Percentiles rank a stretch among this genome's conserved stretches.
These are phyloP conservation scores for Capronia americana DNA, from an alignment of 2,329 filamentous ascomycete species.

Conservation along the genomic window DNA sequence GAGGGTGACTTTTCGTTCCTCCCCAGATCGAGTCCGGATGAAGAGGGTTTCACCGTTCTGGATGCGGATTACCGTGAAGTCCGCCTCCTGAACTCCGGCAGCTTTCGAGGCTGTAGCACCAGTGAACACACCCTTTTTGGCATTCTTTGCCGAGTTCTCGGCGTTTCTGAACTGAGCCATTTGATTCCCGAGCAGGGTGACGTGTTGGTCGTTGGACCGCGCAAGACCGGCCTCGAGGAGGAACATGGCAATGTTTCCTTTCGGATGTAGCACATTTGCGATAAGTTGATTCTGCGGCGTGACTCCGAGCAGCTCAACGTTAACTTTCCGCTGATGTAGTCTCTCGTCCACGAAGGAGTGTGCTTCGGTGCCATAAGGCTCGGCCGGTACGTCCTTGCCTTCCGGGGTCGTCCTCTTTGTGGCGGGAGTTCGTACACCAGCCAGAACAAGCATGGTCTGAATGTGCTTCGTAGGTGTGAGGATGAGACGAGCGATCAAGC, in stretches of 20 bases:
- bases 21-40: conserved; percentile 81
- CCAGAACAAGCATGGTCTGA: conserved; percentile 86
- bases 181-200: conserved; percentile 83
- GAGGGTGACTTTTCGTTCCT: conserved; percentile 87
- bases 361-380: conserved; percentile 89
- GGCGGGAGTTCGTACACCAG: conserved; percentile 86
- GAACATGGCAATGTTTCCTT: conserved; percentile 91
- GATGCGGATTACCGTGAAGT: conserved; percentile 84
- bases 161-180: conserved; percentile 87
- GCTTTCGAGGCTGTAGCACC: conserved; percentile 73
- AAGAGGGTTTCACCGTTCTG: conserved; percentile 88
- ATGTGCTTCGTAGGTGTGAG: conserved; percentile 82
- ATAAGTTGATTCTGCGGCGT: conserved; percentile 93
- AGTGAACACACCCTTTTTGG: conserved; percentile 80
- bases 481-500: conserved; percentile 81
- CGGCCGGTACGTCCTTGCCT: conserved; percentile 79
- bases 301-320: conserved; percentile 80
- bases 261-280: conserved; percentile 82
- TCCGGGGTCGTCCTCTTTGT: conserved; percentile 83
- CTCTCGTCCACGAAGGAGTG: conserved; percentile 85
- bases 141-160: conserved; percentile 81
- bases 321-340: conserved; percentile 83
- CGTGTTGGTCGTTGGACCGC: conserved; percentile 94
- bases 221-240: conserved; percentile 87
- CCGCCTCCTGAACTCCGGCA: conserved; percentile 66